phyloP scores from a whole-genome alignment of 1,284 basidiomycete genomes.

The Boletus semigastroideus region DNA sequence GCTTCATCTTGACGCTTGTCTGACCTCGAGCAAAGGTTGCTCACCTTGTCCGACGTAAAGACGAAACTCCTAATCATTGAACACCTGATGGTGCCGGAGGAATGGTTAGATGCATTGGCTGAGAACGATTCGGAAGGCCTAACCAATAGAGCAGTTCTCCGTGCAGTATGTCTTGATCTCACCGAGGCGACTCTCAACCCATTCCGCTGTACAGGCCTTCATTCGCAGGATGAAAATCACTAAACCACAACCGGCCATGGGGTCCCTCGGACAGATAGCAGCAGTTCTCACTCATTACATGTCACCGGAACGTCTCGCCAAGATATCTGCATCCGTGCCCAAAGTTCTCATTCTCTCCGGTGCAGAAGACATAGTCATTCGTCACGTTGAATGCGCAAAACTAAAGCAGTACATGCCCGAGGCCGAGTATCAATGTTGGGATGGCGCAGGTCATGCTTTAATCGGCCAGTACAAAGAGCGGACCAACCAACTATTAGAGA shows the following conservation, averaged over 20 bases:
- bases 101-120: slow-evolving; percentile 57
- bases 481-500: slow-evolving; percentile 62
- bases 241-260: slow-evolving; percentile 59
- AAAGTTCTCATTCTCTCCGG: slow-evolving; percentile 74
- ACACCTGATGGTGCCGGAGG: slow-evolving; percentile 59
- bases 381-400: slow-evolving; percentile 53
- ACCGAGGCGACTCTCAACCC: not conserved
- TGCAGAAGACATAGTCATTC: slow-evolving; percentile 70
- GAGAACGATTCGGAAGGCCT: slow-evolving; percentile 50
- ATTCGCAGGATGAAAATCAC: slow-evolving; percentile 54
- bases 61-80: slow-evolving; percentile 53
- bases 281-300: slow-evolving; percentile 74
- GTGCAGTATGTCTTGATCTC: slow-evolving; percentile 40
- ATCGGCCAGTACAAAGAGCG: slow-evolving; percentile 50
- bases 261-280: slow-evolving; percentile 72
- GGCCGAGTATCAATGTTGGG: slow-evolving; percentile 67
- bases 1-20: not conserved
- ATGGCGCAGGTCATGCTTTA: slow-evolving; percentile 68
- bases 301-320: slow-evolving; percentile 49
- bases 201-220: slow-evolving; percentile 38
- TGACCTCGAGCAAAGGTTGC: slow-evolving; percentile 17
- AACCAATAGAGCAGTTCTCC: slow-evolving; percentile 63
- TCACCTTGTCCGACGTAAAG: slow-evolving; percentile 3
- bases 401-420: slow-evolving; percentile 66
- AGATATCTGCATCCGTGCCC: slow-evolving; percentile 57